Percentiles rank a stretch among this genome's conserved stretches.
These are phyloP conservation scores for Eragrostis tef DNA, from an alignment of 202 grass and related monocot species.

Conservation along the genomic window DNA sequence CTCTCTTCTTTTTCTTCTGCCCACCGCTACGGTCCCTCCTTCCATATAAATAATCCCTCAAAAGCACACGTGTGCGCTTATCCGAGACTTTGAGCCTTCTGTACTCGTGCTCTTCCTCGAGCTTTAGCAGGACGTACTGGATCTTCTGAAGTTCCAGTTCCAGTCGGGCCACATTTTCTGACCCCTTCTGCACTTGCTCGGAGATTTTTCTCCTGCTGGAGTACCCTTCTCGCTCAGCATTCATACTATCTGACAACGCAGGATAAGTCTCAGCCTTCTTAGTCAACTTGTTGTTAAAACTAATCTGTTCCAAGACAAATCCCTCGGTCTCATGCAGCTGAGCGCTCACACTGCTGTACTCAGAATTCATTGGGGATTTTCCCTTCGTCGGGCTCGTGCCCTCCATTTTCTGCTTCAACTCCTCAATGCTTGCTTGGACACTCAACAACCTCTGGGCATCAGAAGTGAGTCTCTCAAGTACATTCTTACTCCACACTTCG, in stretches of 20 bases:
- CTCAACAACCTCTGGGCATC: constrained; percentile 73
- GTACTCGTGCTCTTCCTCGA: constrained; percentile 79
- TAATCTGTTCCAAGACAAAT: constrained; percentile 64
- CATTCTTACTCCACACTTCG: constrained; percentile 60
- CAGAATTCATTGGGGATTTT: constrained; percentile 60
- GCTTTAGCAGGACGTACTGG: constrained; percentile 81
- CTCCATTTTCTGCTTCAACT: constrained; percentile 82
- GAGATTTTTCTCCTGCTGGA: constrained; percentile 70
- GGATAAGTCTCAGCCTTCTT: constrained; percentile 74
- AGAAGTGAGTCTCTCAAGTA: constrained; percentile 68
- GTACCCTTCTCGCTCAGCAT: constrained; percentile 56
- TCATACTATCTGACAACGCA: constrained; percentile 41
- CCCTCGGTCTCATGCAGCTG: constrained; percentile 74
- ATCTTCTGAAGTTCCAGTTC: constrained; percentile 93
- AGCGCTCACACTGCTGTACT: constrained; percentile 63
- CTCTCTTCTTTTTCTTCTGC: constrained; percentile 59
- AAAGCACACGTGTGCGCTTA: constrained; percentile 68
- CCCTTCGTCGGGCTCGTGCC: constrained; percentile 51
- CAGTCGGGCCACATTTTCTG: constrained; percentile 79
- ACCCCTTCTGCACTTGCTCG: constrained; percentile 67
- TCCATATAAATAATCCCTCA: constrained; percentile 92
- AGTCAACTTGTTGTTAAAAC: constrained; percentile 64
- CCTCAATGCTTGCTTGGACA: constrained; percentile 61
- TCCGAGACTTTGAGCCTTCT: constrained; percentile 58
- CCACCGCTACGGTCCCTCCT: constrained; percentile 54